phyloP scores from a whole-genome alignment of 2,329 filamentous ascomycete species.

The Dactylonectria macrodidyma region DNA sequence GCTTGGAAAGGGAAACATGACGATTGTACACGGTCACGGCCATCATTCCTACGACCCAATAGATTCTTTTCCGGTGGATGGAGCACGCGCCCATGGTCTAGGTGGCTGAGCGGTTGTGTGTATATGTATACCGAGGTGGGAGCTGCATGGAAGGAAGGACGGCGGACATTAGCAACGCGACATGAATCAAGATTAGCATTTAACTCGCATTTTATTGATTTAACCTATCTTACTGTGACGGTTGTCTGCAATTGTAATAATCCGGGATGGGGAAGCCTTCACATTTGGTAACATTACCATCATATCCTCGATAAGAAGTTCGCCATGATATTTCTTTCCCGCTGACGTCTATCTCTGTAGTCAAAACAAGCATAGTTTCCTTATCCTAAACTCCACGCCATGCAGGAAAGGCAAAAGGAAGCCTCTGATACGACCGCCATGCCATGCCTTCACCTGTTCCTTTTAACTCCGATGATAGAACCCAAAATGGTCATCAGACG shows the following conservation, averaged over 20 bases:
- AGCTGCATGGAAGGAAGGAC: constrained; percentile 27
- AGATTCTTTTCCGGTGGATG: constrained; percentile 32
- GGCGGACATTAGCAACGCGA: constrained; percentile 37
- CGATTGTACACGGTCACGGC: constrained; percentile 41
- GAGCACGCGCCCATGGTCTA: constrained; percentile 40
- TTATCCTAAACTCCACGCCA: constrained; percentile 30
- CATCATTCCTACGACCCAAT: constrained; percentile 39
- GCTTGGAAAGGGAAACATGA: constrained; percentile 31
- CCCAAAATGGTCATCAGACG: neutral
- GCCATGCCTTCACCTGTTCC: constrained; percentile 5
- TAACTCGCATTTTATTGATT: neutral
- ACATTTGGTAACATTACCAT: no score
- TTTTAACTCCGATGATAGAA: constrained; percentile 26
- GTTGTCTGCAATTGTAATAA: no score
- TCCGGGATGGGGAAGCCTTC: no score
- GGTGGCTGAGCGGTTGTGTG: constrained; percentile 38
- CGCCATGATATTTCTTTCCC: neutral
- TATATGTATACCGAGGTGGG: constrained; percentile 38
- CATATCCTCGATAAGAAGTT: neutral
- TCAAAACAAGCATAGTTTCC: constrained; percentile 8
- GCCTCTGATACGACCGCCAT: neutral
- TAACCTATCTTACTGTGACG: neutral
- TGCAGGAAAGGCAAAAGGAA: constrained; percentile 11
- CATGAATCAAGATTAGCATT: constrained; percentile 42
- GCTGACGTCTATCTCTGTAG: constrained; percentile 7